Evolutionary conservation across 169 alveolate genomes (phyloP), one percentile per base, ranked within the genome.

Genomic region (Condylostoma magnum): DNA sequence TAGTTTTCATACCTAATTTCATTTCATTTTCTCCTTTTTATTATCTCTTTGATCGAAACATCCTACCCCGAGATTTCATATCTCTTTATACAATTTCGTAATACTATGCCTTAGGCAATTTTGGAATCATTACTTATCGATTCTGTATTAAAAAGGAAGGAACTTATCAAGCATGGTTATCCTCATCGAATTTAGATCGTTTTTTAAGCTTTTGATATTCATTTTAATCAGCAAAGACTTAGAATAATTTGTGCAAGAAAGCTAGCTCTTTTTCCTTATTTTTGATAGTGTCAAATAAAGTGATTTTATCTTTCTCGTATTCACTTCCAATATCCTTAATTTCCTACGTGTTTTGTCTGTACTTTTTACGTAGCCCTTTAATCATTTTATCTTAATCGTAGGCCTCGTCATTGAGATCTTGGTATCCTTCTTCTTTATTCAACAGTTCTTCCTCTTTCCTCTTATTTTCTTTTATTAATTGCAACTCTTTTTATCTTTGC

Each of bases 311-410:
- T 25, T 70, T 57, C 50, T 82, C 93, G 47, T 80, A 76, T 52
- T 93, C 95, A 27, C 76, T 52, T 67, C 82, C 77, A 53, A 89
- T 27, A 48, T 87, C 93, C 43, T 87, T 77, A 47, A 83, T 86
- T 73, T 90, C 95, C 15, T 69, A 55, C 31, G 67, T 71, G 3
- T 84, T 83, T 55, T 77, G 76, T 71, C 82, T 83, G 54, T 79
- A 83, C 56, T 87, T 85, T 8, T 38, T 60, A 82, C 87, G 72
- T 33, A 89, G 77, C 30, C 75, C 75, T 46, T 87, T 67, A 0
- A 80, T 60, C 60, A 65, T 77, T 66, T 77, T 75, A 46, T 78
- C 85, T 69, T 66, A 77, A 50, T 77, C 90, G 27, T 79, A 84
- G 4, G 82, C 74, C 60, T 90, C 94, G 53, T 86, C 92, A n/a